Percentiles rank a stretch among this genome's conserved stretches.
Evolutionary conservation across 2,329 filamentous ascomycete genomes (phyloP).

Genomic region (Hypoxylon sp.): DNA sequence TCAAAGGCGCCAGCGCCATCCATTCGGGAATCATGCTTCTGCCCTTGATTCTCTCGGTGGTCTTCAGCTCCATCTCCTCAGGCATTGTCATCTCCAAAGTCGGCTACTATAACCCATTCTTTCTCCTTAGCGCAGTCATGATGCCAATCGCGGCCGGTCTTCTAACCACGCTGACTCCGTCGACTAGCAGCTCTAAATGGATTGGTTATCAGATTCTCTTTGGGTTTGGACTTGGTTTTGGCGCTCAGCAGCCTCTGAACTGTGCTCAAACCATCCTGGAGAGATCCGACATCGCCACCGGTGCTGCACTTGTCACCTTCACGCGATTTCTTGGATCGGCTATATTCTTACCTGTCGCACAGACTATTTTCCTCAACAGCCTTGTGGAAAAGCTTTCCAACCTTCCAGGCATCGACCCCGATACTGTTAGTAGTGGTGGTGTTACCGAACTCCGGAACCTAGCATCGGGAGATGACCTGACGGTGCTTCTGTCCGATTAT

Average conservation of each 20-base stretch:
- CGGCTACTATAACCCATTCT: slow-evolving; percentile 45
- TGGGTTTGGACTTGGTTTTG: slow-evolving; percentile 44
- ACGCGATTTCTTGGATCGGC: slow-evolving; percentile 38
- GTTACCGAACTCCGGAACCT: slow-evolving; percentile 36
- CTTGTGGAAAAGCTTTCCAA: slow-evolving; percentile 34
- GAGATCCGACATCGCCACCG: slow-evolving; percentile 38
- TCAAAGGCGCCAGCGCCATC: slow-evolving; percentile 40
- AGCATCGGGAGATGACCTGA: slow-evolving; percentile 29
- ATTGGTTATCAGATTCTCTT: slow-evolving; percentile 46
- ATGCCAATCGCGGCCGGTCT: slow-evolving; percentile 43
- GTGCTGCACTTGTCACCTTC: slow-evolving; percentile 40
- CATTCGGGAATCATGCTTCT: slow-evolving; percentile 47
- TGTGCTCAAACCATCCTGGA: slow-evolving; percentile 42
- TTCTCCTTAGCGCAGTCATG: slow-evolving; percentile 34
- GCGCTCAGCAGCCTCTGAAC: slow-evolving; percentile 41
- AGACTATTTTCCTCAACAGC: slow-evolving; percentile 38
- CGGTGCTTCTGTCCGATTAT: slow-evolving; percentile 33
- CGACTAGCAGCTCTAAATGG: slow-evolving; percentile 34
- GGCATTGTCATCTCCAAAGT: slow-evolving; percentile 38
- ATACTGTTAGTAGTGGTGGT: slow-evolving; percentile 33
- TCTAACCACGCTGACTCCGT: slow-evolving; percentile 37
- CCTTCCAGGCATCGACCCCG: slow-evolving; percentile 36
- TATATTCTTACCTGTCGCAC: slow-evolving; percentile 38
- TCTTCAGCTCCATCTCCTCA: slow-evolving; percentile 37
- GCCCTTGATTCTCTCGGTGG: slow-evolving; percentile 42